Percentiles rank a stretch among this genome's conserved stretches.
phyloP scores from a whole-genome alignment of 169 alveolate genomes.

The Babesia caballi region DNA sequence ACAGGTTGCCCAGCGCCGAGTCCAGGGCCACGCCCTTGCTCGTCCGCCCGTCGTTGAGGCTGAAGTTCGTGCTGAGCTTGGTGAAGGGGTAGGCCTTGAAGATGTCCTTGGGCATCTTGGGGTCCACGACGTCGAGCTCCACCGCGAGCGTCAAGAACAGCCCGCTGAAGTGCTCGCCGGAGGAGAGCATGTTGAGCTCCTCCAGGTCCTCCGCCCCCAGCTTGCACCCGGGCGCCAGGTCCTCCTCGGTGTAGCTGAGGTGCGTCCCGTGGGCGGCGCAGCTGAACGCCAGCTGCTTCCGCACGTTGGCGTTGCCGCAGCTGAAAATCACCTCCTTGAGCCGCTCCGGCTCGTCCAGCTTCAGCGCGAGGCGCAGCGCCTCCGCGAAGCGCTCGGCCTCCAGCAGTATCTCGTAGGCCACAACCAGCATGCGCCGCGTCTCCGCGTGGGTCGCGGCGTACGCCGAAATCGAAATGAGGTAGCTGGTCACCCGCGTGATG shows the following conservation, averaged over 20 bases:
- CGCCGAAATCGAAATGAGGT: slow-evolving; percentile 36
- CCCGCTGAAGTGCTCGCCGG: slow-evolving; percentile 82
- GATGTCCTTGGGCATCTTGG: slow-evolving; percentile 92
- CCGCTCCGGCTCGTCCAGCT: slow-evolving; percentile 30
- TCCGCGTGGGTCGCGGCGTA: slow-evolving; percentile 51
- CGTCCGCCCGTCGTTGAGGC: slow-evolving; percentile 84
- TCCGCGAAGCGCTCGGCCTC: slow-evolving; percentile 23
- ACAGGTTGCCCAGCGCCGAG: slow-evolving; percentile 92
- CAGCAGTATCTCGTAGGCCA: slow-evolving; percentile 39
- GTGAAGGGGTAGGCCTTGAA: slow-evolving; percentile 76
- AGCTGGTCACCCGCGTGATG: slow-evolving; percentile 42
- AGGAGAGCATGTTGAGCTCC: slow-evolving; percentile 75
- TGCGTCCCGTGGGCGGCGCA: slow-evolving; percentile 48
- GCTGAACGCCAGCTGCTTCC: slow-evolving; percentile 46
- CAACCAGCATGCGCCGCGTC: slow-evolving; percentile 21
- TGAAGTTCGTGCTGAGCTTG: slow-evolving; percentile 12
- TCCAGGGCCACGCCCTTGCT: slow-evolving; percentile 80
- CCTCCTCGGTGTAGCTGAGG: slow-evolving; percentile 36
- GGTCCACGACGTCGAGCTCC: slow-evolving; percentile 93
- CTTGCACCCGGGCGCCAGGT: slow-evolving; percentile 46
- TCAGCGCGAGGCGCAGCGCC: slow-evolving; percentile 57
- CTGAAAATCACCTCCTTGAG: slow-evolving; percentile 31
- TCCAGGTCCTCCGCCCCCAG: slow-evolving; percentile 41
- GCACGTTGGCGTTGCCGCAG: slow-evolving; percentile 11
- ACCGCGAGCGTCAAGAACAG: slow-evolving; percentile 86